A percentile compares a stretch with the other conserved stretches of the same genome.
These are phyloP conservation scores for Cucurbitaria berberidis DNA, from an alignment of 2,329 filamentous ascomycete genomes.

Conservation along the genomic window DNA sequence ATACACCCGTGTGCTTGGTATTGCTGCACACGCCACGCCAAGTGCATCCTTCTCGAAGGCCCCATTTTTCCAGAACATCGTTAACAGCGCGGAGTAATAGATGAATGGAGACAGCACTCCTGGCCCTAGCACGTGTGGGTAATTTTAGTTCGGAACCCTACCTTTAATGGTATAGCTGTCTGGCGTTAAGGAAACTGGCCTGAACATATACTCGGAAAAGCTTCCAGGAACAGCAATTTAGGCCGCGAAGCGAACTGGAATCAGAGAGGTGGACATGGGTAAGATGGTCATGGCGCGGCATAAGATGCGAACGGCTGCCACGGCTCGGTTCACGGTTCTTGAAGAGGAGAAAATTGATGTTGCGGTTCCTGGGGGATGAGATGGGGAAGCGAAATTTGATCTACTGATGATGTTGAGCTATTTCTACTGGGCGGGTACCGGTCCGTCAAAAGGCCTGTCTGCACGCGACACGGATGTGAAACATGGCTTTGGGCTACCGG, in stretches of 20 bases:
- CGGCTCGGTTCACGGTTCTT: conserved; percentile 1
- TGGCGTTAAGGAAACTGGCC: not conserved
- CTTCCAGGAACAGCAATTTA: not conserved
- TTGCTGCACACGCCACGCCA: not conserved
- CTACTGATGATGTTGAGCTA: not conserved
- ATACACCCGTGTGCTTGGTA: not conserved
- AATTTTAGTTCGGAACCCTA: not conserved
- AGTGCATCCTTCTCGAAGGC: not conserved
- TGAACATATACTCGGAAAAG: not conserved
- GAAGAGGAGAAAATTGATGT: not conserved
- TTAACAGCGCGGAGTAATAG: not conserved
- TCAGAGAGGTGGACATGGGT: not conserved
- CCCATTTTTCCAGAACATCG: not conserved
- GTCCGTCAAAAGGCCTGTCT: not conserved
- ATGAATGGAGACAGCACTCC: not conserved
- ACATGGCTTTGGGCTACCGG: not conserved
- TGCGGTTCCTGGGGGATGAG: not conserved
- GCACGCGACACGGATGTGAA: not conserved
- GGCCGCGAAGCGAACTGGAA: not conserved
- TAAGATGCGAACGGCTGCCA: not conserved
- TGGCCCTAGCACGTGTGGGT: not conserved
- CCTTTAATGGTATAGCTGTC: not conserved
- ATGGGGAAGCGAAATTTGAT: not conserved
- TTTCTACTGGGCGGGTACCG: not conserved
- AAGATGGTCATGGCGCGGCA: not conserved